phyloP scores from a whole-genome alignment of 2,329 filamentous ascomycete genomes.

The Aspergillus neoniger region DNA sequence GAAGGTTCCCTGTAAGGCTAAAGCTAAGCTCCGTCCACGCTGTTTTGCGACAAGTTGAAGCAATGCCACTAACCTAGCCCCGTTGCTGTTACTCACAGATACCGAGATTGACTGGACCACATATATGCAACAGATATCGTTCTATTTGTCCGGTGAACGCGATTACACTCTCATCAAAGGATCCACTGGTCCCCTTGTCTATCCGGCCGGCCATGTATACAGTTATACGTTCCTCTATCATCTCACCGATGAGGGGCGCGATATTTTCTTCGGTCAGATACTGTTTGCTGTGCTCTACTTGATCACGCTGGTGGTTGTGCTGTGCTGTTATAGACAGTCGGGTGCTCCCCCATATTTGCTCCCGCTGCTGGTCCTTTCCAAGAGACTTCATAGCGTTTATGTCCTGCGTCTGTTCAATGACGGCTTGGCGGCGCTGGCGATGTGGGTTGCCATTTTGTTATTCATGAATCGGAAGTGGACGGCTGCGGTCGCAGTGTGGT shows the following conservation, averaged over 20 bases:
- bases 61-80: conserved; percentile 15
- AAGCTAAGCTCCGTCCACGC: conserved; percentile 4
- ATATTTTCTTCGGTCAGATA: conserved; percentile 80
- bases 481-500: conserved; percentile 70
- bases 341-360: conserved; percentile 77
- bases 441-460: conserved; percentile 78
- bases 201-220: conserved; percentile 92
- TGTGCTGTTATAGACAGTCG: conserved; percentile 69
- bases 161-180: conserved; percentile 86
- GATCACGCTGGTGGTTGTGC: conserved; percentile 70
- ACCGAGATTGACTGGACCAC: conserved; percentile 98
- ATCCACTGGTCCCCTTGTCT: conserved; percentile 89
- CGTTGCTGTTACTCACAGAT: conserved; percentile 56
- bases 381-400: conserved; percentile 91
- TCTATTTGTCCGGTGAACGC: conserved; percentile 79
- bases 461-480: conserved; percentile 77
- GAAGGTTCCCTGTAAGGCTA: conserved; percentile 76
- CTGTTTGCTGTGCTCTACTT: conserved; percentile 83
- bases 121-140: conserved; percentile 90
- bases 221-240: conserved; percentile 79
- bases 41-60: conserved; percentile 4
- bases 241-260: conserved; percentile 71
- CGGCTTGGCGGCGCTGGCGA: conserved; percentile 78
- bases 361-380: conserved; percentile 81
- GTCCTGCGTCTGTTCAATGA: conserved; percentile 94